Percentiles rank a stretch among this genome's conserved stretches.
phyloP scores from a whole-genome alignment of 75 land plant species.

The Picea sitchensis region DNA sequence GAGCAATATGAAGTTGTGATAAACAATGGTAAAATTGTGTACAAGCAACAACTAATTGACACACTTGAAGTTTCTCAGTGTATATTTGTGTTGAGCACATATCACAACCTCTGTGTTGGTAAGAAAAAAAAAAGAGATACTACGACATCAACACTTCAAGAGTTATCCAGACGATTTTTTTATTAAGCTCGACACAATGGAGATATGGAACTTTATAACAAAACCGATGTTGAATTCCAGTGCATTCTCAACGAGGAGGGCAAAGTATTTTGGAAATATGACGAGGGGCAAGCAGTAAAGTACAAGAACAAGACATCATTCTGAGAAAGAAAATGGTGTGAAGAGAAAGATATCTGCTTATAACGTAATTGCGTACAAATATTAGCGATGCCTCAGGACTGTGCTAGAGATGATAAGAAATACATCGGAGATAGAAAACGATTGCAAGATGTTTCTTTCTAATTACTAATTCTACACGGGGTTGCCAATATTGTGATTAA shows the following conservation, averaged over 20 bases:
- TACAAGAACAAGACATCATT: conserved; percentile 17
- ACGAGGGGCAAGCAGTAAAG: conserved; percentile 14
- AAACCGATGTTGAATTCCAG: too few species aligned
- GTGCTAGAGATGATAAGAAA: conserved; percentile 72
- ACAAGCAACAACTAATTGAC: conserved; percentile 30
- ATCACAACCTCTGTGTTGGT: conserved; percentile 35
- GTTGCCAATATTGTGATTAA: conserved; percentile 79
- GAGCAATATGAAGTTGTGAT: conserved; percentile 49
- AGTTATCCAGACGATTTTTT: too few species aligned
- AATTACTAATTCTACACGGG: conserved; percentile 89
- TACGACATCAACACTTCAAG: too few species aligned
- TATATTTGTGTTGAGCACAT: conserved; percentile 69
- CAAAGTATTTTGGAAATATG: conserved; percentile 11
- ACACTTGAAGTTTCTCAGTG: conserved; percentile 37
- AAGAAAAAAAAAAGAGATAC: not conserved
- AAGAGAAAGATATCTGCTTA: conserved; percentile 26
- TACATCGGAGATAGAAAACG: conserved; percentile 65
- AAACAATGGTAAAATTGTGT: conserved; percentile 35
- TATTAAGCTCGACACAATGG: too few species aligned
- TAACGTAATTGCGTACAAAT: conserved; percentile 79
- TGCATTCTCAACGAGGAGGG: too few species aligned
- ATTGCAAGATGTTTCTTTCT: conserved; percentile 74
- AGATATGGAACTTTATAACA: too few species aligned
- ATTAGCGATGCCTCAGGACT: conserved; percentile 76
- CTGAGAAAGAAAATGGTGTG: conserved; percentile 14